Evolutionary conservation across 1,284 basidiomycete genomes (phyloP).

Genomic region (Trichosporon asahii): DNA sequence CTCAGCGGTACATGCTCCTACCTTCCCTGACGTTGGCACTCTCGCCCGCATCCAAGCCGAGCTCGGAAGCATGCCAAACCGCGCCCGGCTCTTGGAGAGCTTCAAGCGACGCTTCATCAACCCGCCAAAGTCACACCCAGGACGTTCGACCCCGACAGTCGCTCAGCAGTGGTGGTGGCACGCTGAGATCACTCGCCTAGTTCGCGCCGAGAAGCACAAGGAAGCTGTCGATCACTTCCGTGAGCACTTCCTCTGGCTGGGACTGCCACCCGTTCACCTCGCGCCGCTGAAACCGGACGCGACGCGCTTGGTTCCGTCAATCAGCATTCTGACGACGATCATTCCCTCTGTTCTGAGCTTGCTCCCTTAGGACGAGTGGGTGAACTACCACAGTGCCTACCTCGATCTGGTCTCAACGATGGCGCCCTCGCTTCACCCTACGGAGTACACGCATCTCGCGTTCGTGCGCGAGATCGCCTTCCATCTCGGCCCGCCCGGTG

Average conservation of each 20-base stretch:
- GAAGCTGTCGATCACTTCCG: slow-evolving; percentile 31
- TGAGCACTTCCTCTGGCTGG: slow-evolving; percentile 35
- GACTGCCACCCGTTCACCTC: slow-evolving; percentile 25
- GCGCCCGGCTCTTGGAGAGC: slow-evolving; percentile 13
- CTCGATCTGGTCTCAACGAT: slow-evolving; percentile 14
- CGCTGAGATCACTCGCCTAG: slow-evolving; percentile 32
- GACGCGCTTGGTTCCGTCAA: slow-evolving; percentile 25
- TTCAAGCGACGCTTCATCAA: slow-evolving; percentile 24
- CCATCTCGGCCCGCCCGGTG: slow-evolving; percentile 22
- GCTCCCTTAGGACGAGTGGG: slow-evolving; percentile 15
- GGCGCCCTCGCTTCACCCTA: slow-evolving; percentile 31
- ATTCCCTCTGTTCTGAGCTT: slow-evolving; percentile 31
- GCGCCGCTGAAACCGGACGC: neutral
- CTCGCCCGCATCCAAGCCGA: slow-evolving; percentile 23
- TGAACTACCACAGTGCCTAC: slow-evolving; percentile 26
- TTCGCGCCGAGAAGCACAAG: slow-evolving; percentile 19
- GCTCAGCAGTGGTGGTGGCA: slow-evolving; percentile 30
- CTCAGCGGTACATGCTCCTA: neutral
- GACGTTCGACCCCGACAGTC: slow-evolving; percentile 17
- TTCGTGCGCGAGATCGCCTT: slow-evolving; percentile 30
- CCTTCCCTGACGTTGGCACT: slow-evolving; percentile 14
- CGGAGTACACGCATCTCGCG: slow-evolving; percentile 26
- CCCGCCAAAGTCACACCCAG: neutral
- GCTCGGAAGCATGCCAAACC: slow-evolving; percentile 8
- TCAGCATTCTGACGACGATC: slow-evolving; percentile 30